Conservation (phyloP, 352 stramenopile genomes). For the Globisporangium polare region DNA sequence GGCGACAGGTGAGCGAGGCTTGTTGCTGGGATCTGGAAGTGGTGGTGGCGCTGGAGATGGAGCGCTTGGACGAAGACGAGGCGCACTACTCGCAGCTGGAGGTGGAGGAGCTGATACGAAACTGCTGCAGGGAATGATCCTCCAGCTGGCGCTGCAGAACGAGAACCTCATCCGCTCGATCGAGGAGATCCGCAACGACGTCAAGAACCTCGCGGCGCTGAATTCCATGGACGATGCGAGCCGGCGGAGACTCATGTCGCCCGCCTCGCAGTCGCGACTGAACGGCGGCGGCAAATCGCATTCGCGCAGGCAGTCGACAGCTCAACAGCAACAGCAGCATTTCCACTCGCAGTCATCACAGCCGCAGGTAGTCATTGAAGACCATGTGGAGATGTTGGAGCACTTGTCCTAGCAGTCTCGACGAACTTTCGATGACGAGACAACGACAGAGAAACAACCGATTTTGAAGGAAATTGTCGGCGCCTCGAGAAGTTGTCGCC, state of each 20-base stretch:
- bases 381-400: slow-evolving; percentile 5
- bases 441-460: slow-evolving; percentile 1
- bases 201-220: slow-evolving; percentile 19
- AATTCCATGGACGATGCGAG: slow-evolving; percentile 13
- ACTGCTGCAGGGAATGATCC: slow-evolving; percentile 47
- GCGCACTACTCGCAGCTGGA: background rate
- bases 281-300: background rate
- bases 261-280: slow-evolving; percentile 4
- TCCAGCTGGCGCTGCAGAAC: slow-evolving; percentile 57
- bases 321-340: slow-evolving; percentile 3
- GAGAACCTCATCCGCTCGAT: slow-evolving; percentile 43
- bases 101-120: slow-evolving; percentile 20
- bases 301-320: slow-evolving; percentile 8
- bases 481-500: too few species aligned
- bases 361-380: background rate
- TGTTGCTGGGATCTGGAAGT: background rate
- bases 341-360: background rate
- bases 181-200: slow-evolving; percentile 35
- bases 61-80: background rate
- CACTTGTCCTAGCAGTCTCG: background rate
- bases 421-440: background rate
- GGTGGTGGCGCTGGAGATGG: background rate
- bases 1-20: too few species aligned
- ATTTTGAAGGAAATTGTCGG: slow-evolving; percentile 5
- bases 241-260: slow-evolving; percentile 10